These are phyloP conservation scores for Cardamine resedifolia DNA, from an alignment of 345 rosid genomes.

Conservation along the genomic window DNA sequence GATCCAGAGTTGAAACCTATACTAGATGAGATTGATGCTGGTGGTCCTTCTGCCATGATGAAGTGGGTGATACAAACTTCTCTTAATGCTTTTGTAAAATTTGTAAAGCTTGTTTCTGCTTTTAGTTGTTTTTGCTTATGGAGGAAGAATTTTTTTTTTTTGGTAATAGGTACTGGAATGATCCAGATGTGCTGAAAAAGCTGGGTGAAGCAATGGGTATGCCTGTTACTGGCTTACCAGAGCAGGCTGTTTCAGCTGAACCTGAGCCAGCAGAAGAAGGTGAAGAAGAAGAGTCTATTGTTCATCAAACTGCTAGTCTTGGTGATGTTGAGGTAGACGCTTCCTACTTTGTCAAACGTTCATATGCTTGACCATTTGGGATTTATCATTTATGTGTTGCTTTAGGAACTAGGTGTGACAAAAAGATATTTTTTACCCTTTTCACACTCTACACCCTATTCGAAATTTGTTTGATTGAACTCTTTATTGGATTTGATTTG, in stretches of 20 bases:
- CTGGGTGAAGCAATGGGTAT: conserved; percentile 99
- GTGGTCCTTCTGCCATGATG: conserved; percentile 97
- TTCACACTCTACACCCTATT: not conserved
- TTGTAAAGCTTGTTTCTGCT: not conserved
- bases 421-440: not conserved
- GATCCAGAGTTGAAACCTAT: conserved; percentile 90
- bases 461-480: not conserved
- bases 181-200: conserved; percentile 82
- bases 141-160: conserved; percentile 13
- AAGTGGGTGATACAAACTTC: conserved; percentile 49
- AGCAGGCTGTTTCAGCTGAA: conserved; percentile 63
- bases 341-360: conserved; percentile 1
- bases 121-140: not conserved
- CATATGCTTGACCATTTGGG: conserved; percentile 5
- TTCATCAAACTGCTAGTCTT: conserved; percentile 86
- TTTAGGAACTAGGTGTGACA: not conserved
- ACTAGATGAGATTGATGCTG: conserved; percentile 84
- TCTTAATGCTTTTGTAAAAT: not conserved
- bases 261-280: conserved; percentile 69
- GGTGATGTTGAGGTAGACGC: conserved; percentile 87
- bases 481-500: not conserved
- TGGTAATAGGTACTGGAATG: conserved; percentile 85
- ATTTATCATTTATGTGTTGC: not conserved
- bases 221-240: conserved; percentile 53
- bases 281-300: conserved; percentile 89